Base-by-base conservation (phyloP, 768 basidiomycete genomes). In the Boletus coccyginus region DNA sequence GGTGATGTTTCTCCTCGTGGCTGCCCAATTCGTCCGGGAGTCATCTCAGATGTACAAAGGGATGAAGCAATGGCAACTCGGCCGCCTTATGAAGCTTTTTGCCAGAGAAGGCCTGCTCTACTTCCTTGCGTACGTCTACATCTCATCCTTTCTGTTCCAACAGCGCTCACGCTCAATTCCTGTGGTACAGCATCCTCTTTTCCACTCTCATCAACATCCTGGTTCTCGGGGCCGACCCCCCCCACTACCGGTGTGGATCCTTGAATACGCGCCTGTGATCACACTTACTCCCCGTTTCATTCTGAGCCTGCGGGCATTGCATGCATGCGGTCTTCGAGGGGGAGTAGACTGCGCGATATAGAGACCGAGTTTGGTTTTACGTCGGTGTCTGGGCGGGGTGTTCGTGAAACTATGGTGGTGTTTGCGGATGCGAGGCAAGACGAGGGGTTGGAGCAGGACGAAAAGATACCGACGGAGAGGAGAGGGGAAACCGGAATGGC, bases 271-370 rank as follows among this genome's bases (percentile, higher is more conserved):
- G n/a, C 58, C 58, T 3, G 42, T 53, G 39, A 57, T 49, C 39
- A 53, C 51, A 19, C 55, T 57, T 38, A 12, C 43, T 11, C 58
- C 58, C 5, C 51, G 53, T 9, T 50, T 59, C 42, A 50, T 57
- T 27, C 16, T 57, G 51, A 57, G 32, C 19, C 4, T 56, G 42
- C 55, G 58, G 8, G 46, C 24, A 46, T 38, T 59, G 50, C 52
- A 39, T n/a, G n/a, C n/a, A n/a, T n/a, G n/a, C n/a, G n/a, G n/a
- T n/a, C n/a, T n/a, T n/a, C n/a, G n/a, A n/a, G n/a, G n/a, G n/a
- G n/a, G n/a, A n/a, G n/a, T n/a, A n/a, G n/a, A n/a, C n/a, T 35
- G 11, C 38, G 11, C 14, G 50, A 57, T 19, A 31, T 55, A 13
- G 48, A 50, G 29, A 32, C 24, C 17, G 55, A 13, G 19, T 50